Evolutionary conservation across 192 early-diverging fungal genomes (phyloP), one percentile per base, ranked within the genome.

Genomic region (Linnemannia hyalina): DNA sequence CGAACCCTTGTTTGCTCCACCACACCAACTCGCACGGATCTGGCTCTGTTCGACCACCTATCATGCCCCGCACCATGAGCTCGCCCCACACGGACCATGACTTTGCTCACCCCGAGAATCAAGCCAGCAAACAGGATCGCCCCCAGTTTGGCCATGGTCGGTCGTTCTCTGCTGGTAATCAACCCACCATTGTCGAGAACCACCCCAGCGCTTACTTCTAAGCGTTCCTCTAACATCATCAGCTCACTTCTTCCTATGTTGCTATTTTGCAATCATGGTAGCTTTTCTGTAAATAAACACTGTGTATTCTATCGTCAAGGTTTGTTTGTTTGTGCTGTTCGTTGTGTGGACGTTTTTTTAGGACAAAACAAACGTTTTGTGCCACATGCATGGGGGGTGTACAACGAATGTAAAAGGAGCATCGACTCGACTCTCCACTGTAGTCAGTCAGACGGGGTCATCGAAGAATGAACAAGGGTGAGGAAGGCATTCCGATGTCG

Each of bases 1-100:
- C 84, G 46, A 86, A 86, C 75, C 84, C 84, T 57, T 86, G 84
- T 73, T 54, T 86, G 23, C 46, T 86, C 44, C 73, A 86, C 26
- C 84, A 86, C 42, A 80, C 77, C 46, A 81, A 71, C 68, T 1
- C 72, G 32, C 44, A 75, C 35, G 82, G 82, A 29, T 55, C 65
- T 29, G 84, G 84, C 22, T 68, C 18, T 18, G 83, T 86, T 42
- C 79, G 73, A 55, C 47, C 84, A 10, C 84, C 84, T 0, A 36
- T 65, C 36, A 86, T 86, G 84, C 80, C 73, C 20, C 55, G 55
- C 18, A 70, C 82, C 7, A 23, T 68, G 26, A 79, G 77, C 54
- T 72, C 65, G 18, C n/a, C 77, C 26, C 71, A 57, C 4, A 11
- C 74, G n/a, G 20, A 7, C n/a, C 32, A 63, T 5, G 57, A 23